Conservation (phyloP, 345 rosid genomes). For the Dovyalis caffra region DNA sequence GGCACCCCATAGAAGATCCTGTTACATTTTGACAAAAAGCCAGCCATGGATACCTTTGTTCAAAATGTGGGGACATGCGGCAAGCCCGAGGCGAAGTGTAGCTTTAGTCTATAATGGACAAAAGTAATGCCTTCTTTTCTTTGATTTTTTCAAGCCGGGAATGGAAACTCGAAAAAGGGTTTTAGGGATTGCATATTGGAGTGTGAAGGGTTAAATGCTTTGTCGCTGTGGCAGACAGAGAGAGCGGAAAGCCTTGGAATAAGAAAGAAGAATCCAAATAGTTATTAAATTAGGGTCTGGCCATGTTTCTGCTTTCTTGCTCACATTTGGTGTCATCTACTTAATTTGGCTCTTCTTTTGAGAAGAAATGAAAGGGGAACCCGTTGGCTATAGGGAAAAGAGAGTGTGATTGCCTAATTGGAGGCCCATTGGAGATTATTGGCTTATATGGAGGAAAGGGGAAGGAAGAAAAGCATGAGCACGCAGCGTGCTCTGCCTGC, state of each 20-base stretch:
- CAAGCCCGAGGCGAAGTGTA: constrained; percentile 16
- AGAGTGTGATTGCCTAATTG: background rate
- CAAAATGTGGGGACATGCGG: constrained; percentile 19
- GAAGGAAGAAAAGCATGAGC: too few relatives aligned
- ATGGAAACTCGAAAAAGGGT: constrained; percentile 5
- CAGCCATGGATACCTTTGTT: constrained; percentile 4
- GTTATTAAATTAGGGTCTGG: constrained; percentile 3
- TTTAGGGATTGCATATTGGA: background rate
- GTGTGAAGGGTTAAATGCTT: background rate
- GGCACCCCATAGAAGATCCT: background rate
- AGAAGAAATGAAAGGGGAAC: constrained; percentile 5
- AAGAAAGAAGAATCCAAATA: constrained; percentile 9
- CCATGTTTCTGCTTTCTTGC: background rate
- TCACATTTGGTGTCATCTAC: background rate
- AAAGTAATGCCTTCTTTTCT: background rate
- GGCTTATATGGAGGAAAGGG: background rate
- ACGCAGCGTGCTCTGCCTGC: background rate
- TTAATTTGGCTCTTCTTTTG: constrained; percentile 49
- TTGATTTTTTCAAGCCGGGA: constrained; percentile 7
- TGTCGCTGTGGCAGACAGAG: constrained; percentile 34
- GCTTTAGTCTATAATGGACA: constrained; percentile 9
- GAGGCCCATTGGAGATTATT: background rate
- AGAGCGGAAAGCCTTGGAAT: constrained; percentile 25
- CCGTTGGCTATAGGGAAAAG: background rate
- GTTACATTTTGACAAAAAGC: constrained; percentile 7